Percentiles rank a stretch among this genome's conserved stretches.
Conservation (phyloP, 352 stramenopile species). For the Pythium rhizo-oryzae region DNA sequence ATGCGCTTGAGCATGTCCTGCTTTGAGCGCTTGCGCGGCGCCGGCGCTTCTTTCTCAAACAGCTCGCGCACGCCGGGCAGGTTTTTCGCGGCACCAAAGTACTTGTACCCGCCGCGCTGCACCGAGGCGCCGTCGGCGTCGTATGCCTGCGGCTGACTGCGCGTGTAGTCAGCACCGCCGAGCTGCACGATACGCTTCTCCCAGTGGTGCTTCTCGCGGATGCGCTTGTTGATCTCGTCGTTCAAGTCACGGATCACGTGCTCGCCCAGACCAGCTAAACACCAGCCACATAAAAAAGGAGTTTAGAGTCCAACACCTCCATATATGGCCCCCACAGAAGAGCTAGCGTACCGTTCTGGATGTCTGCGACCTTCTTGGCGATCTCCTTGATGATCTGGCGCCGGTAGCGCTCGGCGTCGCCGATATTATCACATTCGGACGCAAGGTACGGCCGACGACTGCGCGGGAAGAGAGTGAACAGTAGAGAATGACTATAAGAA, state of each 20-base stretch:
- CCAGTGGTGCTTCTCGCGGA: constrained; percentile 93
- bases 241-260: constrained; percentile 98
- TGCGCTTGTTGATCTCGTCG: constrained; percentile 98
- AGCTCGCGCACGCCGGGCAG: constrained; percentile 95
- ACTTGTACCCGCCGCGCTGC: constrained; percentile 92
- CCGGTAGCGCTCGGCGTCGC: constrained; percentile 93
- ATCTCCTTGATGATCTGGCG: constrained; percentile 96
- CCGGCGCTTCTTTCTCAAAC: constrained; percentile 84
- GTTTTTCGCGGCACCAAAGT: constrained; percentile 97
- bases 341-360: constrained; percentile 91
- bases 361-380: constrained; percentile 94
- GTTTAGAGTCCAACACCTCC: too few species aligned
- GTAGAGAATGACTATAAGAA: neutral
- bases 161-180: constrained; percentile 88
- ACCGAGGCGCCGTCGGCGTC: constrained; percentile 74
- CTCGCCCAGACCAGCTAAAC: constrained; percentile 89
- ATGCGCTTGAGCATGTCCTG: constrained; percentile 93
- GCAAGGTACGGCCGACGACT: constrained; percentile 93
- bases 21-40: constrained; percentile 54
- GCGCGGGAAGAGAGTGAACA: neutral
- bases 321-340: too few species aligned
- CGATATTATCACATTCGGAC: constrained; percentile 93
- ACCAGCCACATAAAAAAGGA: neutral
- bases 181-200: constrained; percentile 90
- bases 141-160: constrained; percentile 78